Conservation (phyloP, 805 yeast species). For the Barnettozyma wickerhamii region DNA sequence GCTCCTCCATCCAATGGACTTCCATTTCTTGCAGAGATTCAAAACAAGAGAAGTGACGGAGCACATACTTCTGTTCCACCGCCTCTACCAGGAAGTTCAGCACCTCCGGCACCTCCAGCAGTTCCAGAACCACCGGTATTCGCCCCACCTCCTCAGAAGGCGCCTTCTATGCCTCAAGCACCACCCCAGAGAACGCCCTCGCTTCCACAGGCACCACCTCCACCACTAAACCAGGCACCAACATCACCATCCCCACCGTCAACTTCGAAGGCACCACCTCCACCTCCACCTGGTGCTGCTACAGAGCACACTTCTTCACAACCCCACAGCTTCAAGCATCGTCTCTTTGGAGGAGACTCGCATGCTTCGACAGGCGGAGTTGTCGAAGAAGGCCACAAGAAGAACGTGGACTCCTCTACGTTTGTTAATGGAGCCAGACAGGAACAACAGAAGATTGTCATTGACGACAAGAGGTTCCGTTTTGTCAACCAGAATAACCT, state of each 20-base stretch:
- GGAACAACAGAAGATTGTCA: conserved; percentile 38
- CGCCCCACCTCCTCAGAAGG: conserved; percentile 15
- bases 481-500: conserved; percentile 54
- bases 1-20: too few species aligned
- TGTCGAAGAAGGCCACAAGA: conserved; percentile 14
- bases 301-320: too few species aligned
- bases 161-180: conserved; percentile 23
- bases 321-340: conserved; percentile 19
- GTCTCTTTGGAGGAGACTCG: conserved; percentile 12
- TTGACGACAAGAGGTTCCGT: conserved; percentile 24
- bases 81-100: conserved; percentile 11
- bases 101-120: conserved; percentile 23
- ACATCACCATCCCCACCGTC: conserved; percentile 6
- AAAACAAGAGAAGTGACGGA: conserved; percentile 48
- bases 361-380: conserved; percentile 17
- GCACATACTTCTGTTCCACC: conserved; percentile 15
- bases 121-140: conserved; percentile 16
- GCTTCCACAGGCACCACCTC: conserved; percentile 16
- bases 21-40: conserved; percentile 57
- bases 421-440: conserved; percentile 27
- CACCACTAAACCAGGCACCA: conserved; percentile 3
- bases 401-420: conserved; percentile 23
- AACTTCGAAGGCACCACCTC: conserved; percentile 18
- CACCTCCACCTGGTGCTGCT: conserved; percentile 10
- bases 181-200: conserved; percentile 20